phyloP scores from a whole-genome alignment of 306 rosid genomes.

The Coriaria nepalensis region DNA sequence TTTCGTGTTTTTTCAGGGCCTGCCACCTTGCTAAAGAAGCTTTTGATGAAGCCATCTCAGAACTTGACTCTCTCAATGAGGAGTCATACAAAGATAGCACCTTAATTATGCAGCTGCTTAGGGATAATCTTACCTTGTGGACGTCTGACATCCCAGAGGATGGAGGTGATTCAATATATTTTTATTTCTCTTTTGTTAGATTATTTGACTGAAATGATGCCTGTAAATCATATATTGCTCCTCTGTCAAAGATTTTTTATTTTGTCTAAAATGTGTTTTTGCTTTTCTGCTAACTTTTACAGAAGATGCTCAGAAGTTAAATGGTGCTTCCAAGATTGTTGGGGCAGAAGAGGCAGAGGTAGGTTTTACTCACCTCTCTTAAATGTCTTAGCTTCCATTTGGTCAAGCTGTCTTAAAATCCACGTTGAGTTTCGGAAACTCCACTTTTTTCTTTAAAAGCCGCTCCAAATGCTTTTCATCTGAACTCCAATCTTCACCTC shows the following conservation, averaged over 20 bases:
- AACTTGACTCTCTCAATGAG: constrained; percentile 50
- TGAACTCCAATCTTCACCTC: neutral
- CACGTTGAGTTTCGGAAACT: too few relatives aligned
- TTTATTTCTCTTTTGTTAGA: too few relatives aligned
- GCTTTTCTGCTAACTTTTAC: constrained; percentile 8
- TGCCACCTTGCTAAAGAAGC: constrained; percentile 63
- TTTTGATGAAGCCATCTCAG: constrained; percentile 55
- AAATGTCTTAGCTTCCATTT: too few relatives aligned
- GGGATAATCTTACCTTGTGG: constrained; percentile 71
- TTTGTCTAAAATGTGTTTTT: neutral
- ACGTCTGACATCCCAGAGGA: constrained; percentile 67
- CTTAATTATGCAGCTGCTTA: constrained; percentile 63
- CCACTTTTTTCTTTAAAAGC: too few relatives aligned
- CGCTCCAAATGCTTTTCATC: too few relatives aligned
- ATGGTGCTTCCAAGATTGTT: constrained; percentile 49
- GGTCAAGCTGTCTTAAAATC: too few relatives aligned
- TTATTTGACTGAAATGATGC: too few relatives aligned
- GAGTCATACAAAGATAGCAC: constrained; percentile 77
- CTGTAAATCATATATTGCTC: too few relatives aligned
- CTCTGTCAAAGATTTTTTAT: too few relatives aligned
- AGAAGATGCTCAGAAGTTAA: constrained; percentile 65
- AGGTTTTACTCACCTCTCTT: constrained; percentile 8
- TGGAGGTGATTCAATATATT: constrained; percentile 34
- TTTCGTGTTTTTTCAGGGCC: constrained; percentile 31
- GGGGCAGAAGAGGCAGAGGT: constrained; percentile 60